Evolutionary conservation across 1,284 basidiomycete genomes (phyloP), one percentile per base, ranked within the genome.

Genomic region (Ceratobasidium sp.): DNA sequence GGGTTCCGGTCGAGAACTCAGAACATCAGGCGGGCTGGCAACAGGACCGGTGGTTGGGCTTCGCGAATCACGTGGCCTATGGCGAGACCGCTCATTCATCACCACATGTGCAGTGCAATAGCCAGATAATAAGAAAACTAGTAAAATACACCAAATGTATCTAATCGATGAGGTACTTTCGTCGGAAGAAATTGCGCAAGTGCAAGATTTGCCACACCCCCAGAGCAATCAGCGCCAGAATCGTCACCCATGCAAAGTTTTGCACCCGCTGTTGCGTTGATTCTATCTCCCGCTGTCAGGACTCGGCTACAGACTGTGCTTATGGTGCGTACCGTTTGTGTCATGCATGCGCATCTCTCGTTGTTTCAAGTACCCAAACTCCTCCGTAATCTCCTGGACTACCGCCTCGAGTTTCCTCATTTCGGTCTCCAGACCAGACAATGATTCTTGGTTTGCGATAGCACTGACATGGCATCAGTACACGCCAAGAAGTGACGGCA

Each of bases 321-420:
- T 53, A 49, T 2, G 53, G 16, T 12, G 86, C 92, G 77, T 75
- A 98, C 96, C 83, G 78, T 99, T 98, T 30, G 97, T 99, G 77
- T 84, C 84, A n/a, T 92, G 85, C 84, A 99, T 98, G 59, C 87
- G 86, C 78, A 92, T 89, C 81, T 99, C 96, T 23, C 96, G 85
- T 78, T 85, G 83, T 82, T 96, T 95, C 74, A 99, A 86, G 82
- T 98, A 98, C 38, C 88, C 88, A 84, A 98, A 86, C 81, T 98
- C 96, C 77, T 98, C 95, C 18, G 94, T 88, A 73, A 99, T 91
- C 82, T 98, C 96, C 80, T 94, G 94, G 40, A 95, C 92, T 5
- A 98, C 83, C 0, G 92, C 95, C 80, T 99, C 96, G 9, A 99
- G 85, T 79, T 99, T 99, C 44, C 96, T 87, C 94, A 99, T 97